Evolutionary conservation across 768 basidiomycete genomes (phyloP), one percentile per base, ranked within the genome.

Genomic region (Psilocybe cubensis): DNA sequence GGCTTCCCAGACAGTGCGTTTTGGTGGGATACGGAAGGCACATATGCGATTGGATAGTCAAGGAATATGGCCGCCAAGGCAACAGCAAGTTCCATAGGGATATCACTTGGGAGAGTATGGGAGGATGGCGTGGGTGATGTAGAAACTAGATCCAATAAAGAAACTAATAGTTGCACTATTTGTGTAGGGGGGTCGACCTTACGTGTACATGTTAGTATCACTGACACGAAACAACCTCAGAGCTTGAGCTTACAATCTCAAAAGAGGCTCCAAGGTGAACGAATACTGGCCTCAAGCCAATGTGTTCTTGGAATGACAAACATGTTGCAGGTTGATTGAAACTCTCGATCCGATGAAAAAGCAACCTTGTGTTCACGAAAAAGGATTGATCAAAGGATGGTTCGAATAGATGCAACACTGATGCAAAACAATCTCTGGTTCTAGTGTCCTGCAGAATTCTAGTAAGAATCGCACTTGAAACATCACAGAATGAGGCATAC

Each of bases 31-130:
- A 44, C 2, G 21, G 54, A 57, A 27, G 77, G 78, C 27, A 79
- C 65, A 48, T 86, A 86, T 21, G 79, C 76, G 8, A 87, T 78
- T 8, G 83, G 82, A 62, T 88, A 89, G 56, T 86, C 86, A 29
- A 88, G 78, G 23, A 88, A 66, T 7, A 85, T 57, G 1, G 78
- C 87, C 3, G 87, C 84, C 4, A 89, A 72, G 12, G 87, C 81
- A 40, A 89, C 70, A 1, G 74, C 68, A 9, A 54, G 64, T 54
- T 68, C 62, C 17, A 68, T 59, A 4, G 71, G 47, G 12, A 74
- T 62, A 23, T 52, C 52, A 40, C 60, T 54, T 10, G 74, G 65
- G 25, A 81, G 60, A 46, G 69, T 65, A 52, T 73, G 60, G 10
- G 72, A 70, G 25, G 53, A 21, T 5, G 62, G 58, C 3, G 31